Conservation (phyloP, 2,329 filamentous ascomycete genomes). For the Calonectria honghensis region DNA sequence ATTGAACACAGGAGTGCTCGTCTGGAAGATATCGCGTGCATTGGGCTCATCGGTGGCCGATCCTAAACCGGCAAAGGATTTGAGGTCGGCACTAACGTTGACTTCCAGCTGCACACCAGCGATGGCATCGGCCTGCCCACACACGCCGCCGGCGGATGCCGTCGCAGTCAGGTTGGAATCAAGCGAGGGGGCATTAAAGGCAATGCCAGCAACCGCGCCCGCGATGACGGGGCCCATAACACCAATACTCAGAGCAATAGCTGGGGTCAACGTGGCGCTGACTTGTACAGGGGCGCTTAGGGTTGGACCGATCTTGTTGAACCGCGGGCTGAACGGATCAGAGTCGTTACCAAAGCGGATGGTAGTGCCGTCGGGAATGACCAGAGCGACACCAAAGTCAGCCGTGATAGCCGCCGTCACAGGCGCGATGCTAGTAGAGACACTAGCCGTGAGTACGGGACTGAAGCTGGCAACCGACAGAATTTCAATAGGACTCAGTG, state of each 20-base stretch:
- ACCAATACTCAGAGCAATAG: background rate
- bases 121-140: background rate
- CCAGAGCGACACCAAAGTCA: slow-evolving; percentile 3
- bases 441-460: background rate
- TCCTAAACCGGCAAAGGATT: background rate
- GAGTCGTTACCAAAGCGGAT: background rate
- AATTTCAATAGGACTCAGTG: background rate
- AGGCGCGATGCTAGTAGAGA: background rate
- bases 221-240: background rate
- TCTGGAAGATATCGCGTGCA: background rate
- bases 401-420: background rate
- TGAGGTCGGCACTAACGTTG: background rate
- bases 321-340: background rate
- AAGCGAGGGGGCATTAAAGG: background rate
- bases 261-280: background rate
- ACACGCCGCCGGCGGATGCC: background rate
- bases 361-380: slow-evolving; percentile 1
- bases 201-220: background rate
- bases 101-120: slow-evolving; percentile 8
- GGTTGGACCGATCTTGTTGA: slow-evolving; percentile 1
- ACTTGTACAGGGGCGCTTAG: background rate
- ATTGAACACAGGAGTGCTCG: background rate
- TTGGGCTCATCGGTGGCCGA: background rate
- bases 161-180: background rate
- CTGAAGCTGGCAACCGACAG: background rate